These are phyloP conservation scores for Coemansia sp. DNA, from an alignment of 192 early-diverging fungal genomes.

Conservation along the genomic window DNA sequence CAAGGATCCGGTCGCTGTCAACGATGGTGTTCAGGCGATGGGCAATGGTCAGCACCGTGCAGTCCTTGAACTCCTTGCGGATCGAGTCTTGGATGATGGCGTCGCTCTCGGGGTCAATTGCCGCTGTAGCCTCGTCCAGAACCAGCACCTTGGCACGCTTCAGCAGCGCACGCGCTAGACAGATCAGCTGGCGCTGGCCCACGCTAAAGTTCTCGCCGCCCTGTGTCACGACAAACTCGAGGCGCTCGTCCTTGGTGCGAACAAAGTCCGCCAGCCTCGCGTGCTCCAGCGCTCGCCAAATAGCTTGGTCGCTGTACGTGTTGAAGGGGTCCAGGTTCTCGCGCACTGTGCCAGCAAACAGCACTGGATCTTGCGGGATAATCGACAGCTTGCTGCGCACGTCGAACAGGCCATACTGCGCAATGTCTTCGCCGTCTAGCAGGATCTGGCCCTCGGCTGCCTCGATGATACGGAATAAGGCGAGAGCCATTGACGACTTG, in stretches of 20 bases:
- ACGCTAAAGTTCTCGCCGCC: conserved; percentile 68
- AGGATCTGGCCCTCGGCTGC: conserved; percentile 61
- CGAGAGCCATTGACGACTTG: conserved; percentile 61
- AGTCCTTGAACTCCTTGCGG: conserved; percentile 65
- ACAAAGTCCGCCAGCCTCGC: conserved; percentile 69
- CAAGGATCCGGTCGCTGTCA: conserved; percentile 71
- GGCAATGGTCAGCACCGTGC: conserved; percentile 79
- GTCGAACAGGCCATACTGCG: conserved; percentile 51
- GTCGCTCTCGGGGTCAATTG: conserved; percentile 60
- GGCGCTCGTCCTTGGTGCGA: conserved; percentile 57
- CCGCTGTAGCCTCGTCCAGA: conserved; percentile 86
- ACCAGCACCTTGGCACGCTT: conserved; percentile 66
- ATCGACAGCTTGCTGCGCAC: conserved; percentile 67
- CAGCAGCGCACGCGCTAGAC: conserved; percentile 71
- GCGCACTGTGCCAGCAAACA: conserved; percentile 65
- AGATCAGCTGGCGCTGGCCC: conserved; percentile 82
- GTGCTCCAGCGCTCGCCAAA: conserved; percentile 71
- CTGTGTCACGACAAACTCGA: conserved; percentile 64
- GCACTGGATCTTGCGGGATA: conserved; percentile 84
- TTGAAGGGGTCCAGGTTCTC: conserved; percentile 59
- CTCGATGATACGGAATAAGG: conserved; percentile 71
- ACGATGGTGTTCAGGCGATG: conserved; percentile 80
- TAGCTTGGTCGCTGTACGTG: conserved; percentile 50
- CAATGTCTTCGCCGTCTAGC: conserved; percentile 67
- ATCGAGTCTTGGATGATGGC: conserved; percentile 72